Evolutionary conservation across 1,284 basidiomycete genomes (phyloP), one percentile per base, ranked within the genome.

Genomic region (Ceratobasidium sp.): DNA sequence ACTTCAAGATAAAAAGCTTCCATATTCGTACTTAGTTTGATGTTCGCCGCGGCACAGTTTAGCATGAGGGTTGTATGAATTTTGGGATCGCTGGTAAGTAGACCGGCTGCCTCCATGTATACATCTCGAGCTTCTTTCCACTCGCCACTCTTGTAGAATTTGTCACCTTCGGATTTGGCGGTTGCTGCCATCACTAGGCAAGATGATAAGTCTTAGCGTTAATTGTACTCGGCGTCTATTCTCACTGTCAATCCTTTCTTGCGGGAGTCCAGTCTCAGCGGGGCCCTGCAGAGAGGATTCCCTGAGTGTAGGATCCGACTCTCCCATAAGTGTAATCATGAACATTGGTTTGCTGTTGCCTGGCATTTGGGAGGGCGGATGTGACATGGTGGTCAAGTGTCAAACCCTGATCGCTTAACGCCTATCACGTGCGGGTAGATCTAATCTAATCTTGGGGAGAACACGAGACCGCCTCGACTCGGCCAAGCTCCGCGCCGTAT

Each of bases 401-500:
- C 23, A 21, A 23, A 41, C 58, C 43, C 11, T 38, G 35, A 38
- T 38, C 35, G 11, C 35, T 38, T 5, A 38, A 38, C 32, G 35
- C 57, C 14, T 58, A 8, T 30, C 35, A 26, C 35, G 35, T 38
- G 35, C 11, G 35, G 6, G 6, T 58, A 4, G 28, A 58, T 58
- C 55, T 58, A 58, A 58, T 58, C 55, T 58, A 35, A 58, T 58
- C 55, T 6, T 4, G 38, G 61, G 16, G 9, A 7, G 43, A 58
- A 28, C 66, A 69, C 66, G 66, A 58, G 66, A 69, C 54, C 63
- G 63, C 26, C 30, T 43, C 58, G 41, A 38, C 21, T 61, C 58
- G 63, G 46, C 49, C 52, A 69, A 69, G 66, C 38, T 69, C 66
- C 66, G 66, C 52, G 43, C 54, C 66, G 41, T 69, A 41, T 57